phyloP scores from a whole-genome alignment of 495 filamentous ascomycete species.

The Penicillium lagena region DNA sequence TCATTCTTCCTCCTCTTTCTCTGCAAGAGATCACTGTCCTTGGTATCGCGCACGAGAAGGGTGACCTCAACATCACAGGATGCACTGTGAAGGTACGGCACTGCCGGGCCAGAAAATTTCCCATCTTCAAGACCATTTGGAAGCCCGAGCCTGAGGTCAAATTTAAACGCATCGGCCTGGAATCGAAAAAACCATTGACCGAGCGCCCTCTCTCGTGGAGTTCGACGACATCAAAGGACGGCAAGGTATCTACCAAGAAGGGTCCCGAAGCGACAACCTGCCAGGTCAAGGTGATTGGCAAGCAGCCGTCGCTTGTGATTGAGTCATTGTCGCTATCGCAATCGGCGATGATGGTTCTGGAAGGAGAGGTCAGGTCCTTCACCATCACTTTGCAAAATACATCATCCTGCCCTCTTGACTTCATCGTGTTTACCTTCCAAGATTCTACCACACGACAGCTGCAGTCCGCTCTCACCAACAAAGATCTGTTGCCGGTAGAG shows the following conservation, averaged over 20 bases:
- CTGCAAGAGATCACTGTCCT: conserved; percentile 69
- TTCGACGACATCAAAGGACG: conserved; percentile 42
- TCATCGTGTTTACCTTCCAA: conserved; percentile 79
- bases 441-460: conserved; percentile 77
- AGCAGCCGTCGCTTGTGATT: conserved; percentile 70
- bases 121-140: conserved; percentile 75
- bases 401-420: conserved; percentile 71
- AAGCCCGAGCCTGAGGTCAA: conserved; percentile 63
- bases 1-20: conserved; percentile 69
- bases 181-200: conserved; percentile 45
- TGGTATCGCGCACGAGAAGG: conserved; percentile 59
- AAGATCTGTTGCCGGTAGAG: conserved; percentile 68
- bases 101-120: conserved; percentile 75
- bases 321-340: conserved; percentile 74
- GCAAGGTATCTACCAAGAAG: conserved; percentile 29
- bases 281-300: conserved; percentile 62
- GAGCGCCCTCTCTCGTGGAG: conserved; percentile 52
- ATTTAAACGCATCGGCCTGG: conserved; percentile 65
- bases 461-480: conserved; percentile 65
- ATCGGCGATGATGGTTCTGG: conserved; percentile 83
- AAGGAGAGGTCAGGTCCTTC: conserved; percentile 75
- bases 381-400: conserved; percentile 74
- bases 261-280: conserved; percentile 28
- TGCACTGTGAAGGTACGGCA: conserved; percentile 74
- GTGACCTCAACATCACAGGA: conserved; percentile 66